Percentiles rank a stretch among this genome's conserved stretches.
phyloP scores from a whole-genome alignment of 495 filamentous ascomycete genomes.

The Neurospora sp. region DNA sequence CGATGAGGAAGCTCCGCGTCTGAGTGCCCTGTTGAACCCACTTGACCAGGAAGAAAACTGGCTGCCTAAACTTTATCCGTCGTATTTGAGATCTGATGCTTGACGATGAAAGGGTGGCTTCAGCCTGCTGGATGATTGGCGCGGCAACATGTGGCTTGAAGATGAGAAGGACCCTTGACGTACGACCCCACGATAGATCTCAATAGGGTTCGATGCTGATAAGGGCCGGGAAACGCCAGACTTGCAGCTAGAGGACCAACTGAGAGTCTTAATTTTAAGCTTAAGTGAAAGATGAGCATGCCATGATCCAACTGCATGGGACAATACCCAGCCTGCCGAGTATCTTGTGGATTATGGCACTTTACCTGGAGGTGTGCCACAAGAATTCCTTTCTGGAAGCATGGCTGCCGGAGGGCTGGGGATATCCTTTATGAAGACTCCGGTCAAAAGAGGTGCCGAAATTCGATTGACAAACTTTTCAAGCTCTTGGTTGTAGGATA shows the following conservation, averaged over 20 bases:
- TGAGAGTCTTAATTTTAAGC: neutral
- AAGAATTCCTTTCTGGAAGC: neutral
- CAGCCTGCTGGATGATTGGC: neutral
- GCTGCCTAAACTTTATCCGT: neutral
- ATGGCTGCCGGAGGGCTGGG: neutral
- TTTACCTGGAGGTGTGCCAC: neutral
- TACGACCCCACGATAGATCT: neutral
- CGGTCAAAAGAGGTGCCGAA: neutral
- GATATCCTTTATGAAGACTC: neutral
- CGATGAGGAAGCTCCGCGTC: neutral
- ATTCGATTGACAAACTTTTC: neutral
- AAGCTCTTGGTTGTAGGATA: neutral
- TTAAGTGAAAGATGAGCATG: neutral
- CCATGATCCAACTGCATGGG: neutral
- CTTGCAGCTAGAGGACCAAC: neutral
- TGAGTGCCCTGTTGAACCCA: neutral
- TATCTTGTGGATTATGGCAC: neutral
- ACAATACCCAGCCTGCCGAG: neutral
- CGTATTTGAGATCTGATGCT: neutral
- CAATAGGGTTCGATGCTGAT: neutral
- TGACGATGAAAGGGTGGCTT: neutral
- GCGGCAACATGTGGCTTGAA: neutral
- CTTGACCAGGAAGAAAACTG: neutral
- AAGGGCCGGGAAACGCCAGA: neutral
- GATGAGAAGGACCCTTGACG: neutral